phyloP scores from a whole-genome alignment of 2,329 filamentous ascomycete species.

The Xylariaceae sp. region DNA sequence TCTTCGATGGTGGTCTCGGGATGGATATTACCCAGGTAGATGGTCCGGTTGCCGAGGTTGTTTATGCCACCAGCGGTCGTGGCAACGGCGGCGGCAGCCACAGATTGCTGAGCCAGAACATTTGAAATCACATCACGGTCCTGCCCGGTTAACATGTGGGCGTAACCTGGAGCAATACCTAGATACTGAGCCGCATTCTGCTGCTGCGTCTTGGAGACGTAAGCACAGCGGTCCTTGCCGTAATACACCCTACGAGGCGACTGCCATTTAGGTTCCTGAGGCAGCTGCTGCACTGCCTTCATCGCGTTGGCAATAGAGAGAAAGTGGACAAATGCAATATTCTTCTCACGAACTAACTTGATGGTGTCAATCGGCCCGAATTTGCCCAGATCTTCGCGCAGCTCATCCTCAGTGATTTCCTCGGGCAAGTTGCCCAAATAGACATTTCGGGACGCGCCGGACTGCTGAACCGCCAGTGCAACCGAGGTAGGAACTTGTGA shows the following conservation, averaged over 20 bases:
- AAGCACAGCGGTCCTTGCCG: constrained; percentile 95
- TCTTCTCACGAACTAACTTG: constrained; percentile 97
- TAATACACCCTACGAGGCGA: constrained; percentile 94
- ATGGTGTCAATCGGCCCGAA: constrained; percentile 96
- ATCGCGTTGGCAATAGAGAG: constrained; percentile 93
- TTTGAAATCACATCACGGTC: constrained; percentile 96
- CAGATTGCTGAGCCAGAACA: constrained; percentile 92
- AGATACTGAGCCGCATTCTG: constrained; percentile 98
- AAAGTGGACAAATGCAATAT: constrained; percentile 96
- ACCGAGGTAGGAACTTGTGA: constrained; percentile 97
- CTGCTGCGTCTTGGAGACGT: constrained; percentile 98
- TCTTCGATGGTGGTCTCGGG: constrained; percentile 98
- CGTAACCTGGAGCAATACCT: constrained; percentile 92
- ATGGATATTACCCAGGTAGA: constrained; percentile 97
- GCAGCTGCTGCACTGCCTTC: constrained; percentile 94
- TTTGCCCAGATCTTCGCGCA: constrained; percentile 91
- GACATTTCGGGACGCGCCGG: constrained; percentile 91
- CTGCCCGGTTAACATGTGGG: constrained; percentile 90
- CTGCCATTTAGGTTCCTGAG: constrained; percentile 96
- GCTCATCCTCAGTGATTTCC: constrained; percentile 82
- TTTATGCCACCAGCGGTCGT: constrained; percentile 95
- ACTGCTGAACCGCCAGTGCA: constrained; percentile 95
- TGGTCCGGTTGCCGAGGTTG: constrained; percentile 94
- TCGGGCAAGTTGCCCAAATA: constrained; percentile 92
- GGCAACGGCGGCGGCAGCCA: constrained; percentile 91